A percentile compares a stretch with the other conserved stretches of the same genome.
These are phyloP conservation scores for Fusarium euwallaceae DNA, from an alignment of 2,329 filamentous ascomycete species.

Conservation along the genomic window DNA sequence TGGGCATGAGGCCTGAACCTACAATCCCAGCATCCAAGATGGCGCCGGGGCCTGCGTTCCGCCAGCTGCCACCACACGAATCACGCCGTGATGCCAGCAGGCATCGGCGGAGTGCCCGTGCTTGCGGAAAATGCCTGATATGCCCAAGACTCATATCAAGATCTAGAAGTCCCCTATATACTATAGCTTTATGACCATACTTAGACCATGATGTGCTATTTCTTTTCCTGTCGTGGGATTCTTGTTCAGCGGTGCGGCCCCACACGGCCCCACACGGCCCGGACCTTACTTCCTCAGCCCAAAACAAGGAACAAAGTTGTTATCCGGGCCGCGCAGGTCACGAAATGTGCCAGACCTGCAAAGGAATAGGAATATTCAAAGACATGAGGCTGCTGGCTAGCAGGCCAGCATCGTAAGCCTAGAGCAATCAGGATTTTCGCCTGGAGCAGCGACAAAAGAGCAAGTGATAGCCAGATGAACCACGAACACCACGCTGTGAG, in stretches of 20 bases:
- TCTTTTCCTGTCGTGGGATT: neutral
- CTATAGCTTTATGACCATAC: neutral
- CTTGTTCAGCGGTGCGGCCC: neutral
- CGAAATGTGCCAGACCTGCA: neutral
- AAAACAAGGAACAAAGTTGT: neutral
- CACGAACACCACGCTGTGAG: neutral
- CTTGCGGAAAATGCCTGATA: neutral
- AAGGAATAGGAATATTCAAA: accelerated
- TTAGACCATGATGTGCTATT: neutral
- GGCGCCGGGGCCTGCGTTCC: neutral
- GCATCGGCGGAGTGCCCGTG: neutral
- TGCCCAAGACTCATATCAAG: no score
- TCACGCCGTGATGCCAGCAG: neutral
- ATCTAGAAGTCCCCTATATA: neutral
- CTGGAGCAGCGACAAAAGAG: neutral
- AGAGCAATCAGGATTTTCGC: neutral
- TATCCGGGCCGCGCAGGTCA: no score
- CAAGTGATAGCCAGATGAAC: neutral
- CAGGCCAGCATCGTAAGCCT: neutral
- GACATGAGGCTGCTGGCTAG: neutral
- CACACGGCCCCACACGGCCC: neutral
- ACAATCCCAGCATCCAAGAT: neutral
- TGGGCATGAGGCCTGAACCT: no score
- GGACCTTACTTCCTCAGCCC: neutral
- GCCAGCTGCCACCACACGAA: no score